Evolutionary conservation across 2,329 filamentous ascomycete species (phyloP), one percentile per base, ranked within the genome.

Genomic region (Fusarium setosum): DNA sequence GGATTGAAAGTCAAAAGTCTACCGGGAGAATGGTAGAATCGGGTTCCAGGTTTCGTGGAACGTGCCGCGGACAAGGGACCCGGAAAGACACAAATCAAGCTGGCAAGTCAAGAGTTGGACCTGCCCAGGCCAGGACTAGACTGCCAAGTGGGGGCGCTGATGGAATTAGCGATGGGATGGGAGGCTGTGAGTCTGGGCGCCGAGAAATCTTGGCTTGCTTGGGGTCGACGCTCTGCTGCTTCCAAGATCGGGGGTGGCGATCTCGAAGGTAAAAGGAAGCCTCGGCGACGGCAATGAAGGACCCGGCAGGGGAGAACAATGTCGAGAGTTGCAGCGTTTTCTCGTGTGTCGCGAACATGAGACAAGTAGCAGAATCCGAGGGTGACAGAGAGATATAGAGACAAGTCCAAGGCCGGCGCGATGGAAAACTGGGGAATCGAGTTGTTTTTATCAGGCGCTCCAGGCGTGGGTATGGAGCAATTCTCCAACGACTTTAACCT

Each of bases 241-340:
- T 61, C 31, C 63, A 48, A 26, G 42, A 50, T 56, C 37, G 59
- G 50, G 31, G 31, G 23, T 41, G 63, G 44, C 51, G 64, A 67
- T 67, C 64, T 65, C 31, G 56, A 67, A 67, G 48, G 53, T 21
- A 45, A 31, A 34, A 52, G 61, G 63, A 67, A 67, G 60, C 21
- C 17, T 42, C 41, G 41, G 45, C 50, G 34, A 53, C 38, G 20
- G 40, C 32, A 24, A 40, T 44, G 10, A 40, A 32, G 24, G 31
- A 61, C 23, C 35, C 13, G 17, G 44, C 35, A 32, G 6, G 26
- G 29, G 17, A 18, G 32, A 6, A 26, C 24, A 26, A 26, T 26
- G 24, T 26, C 10, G 24, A 26, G 24, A 26, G 24, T 26, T 42
- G 11, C 10, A 13, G 10, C 7, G 9, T 12, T 6, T 3, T 42